A percentile compares a stretch with the other conserved stretches of the same genome.
phyloP scores from a whole-genome alignment of 2,329 filamentous ascomycete species.

The Monilinia fructigena region DNA sequence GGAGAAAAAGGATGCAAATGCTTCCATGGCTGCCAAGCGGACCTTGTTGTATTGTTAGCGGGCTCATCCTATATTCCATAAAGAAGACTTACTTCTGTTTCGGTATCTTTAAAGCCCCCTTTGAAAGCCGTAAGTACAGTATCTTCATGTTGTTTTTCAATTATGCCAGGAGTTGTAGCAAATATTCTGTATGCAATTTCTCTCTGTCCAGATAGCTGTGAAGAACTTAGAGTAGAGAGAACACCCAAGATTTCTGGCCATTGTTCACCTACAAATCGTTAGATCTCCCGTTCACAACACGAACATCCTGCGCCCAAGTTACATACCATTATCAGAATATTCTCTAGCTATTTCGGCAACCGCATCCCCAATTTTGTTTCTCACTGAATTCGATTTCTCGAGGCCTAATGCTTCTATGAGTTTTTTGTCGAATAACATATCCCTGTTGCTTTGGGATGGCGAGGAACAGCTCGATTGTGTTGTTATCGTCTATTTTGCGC shows the following conservation, averaged over 20 bases:
- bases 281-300: conserved; percentile 17
- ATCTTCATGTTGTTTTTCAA: conserved; percentile 92
- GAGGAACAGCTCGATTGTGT: conserved; percentile 80
- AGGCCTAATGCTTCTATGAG: conserved; percentile 72
- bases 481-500: conserved; percentile 69
- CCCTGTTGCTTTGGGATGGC: conserved; percentile 73
- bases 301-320: conserved; percentile 3
- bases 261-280: conserved; percentile 59
- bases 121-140: conserved; percentile 86
- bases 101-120: conserved; percentile 86
- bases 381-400: conserved; percentile 71
- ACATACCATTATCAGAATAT: conserved; percentile 86
- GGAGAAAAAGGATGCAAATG: conserved; percentile 93
- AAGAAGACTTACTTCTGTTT: conserved; percentile 63
- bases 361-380: conserved; percentile 97
- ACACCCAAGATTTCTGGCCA: conserved; percentile 88
- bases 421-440: conserved; percentile 78
- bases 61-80: neutral
- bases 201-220: conserved; percentile 75
- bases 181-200: conserved; percentile 96
- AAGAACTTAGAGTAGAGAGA: conserved; percentile 88
- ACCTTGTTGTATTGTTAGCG: conserved; percentile 54
- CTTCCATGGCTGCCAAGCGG: conserved; percentile 90
- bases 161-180: conserved; percentile 89
- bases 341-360: conserved; percentile 93